Evolutionary conservation across 1,284 basidiomycete genomes (phyloP).

Genomic region (Porodaedalea pini): DNA sequence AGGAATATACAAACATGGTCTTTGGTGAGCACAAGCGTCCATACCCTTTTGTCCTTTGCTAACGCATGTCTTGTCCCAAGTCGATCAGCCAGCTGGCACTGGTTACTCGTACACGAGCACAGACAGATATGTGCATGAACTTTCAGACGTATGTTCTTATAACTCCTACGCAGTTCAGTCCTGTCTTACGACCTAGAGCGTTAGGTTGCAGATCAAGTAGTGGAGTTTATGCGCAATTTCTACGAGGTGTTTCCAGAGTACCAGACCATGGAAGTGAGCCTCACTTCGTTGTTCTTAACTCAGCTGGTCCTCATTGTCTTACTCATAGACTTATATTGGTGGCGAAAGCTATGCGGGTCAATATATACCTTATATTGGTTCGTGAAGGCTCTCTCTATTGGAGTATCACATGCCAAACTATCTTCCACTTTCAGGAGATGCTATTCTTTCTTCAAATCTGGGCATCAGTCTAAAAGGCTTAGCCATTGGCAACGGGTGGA

Average conservation of each 20-base stretch:
- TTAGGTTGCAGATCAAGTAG: slow-evolving; percentile 78
- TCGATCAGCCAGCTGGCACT: slow-evolving; percentile 96
- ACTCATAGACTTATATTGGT: slow-evolving; percentile 77
- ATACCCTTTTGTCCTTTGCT: slow-evolving; percentile 7
- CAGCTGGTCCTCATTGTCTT: slow-evolving; percentile 18
- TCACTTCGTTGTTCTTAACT: slow-evolving; percentile 17
- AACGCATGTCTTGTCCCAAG: slow-evolving; percentile 36
- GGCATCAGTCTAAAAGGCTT: slow-evolving; percentile 67
- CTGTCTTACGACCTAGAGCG: slow-evolving; percentile 1
- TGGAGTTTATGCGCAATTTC: slow-evolving; percentile 85
- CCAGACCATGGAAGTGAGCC: slow-evolving; percentile 73
- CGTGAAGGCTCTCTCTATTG: slow-evolving; percentile 23
- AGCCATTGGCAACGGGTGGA: slow-evolving; percentile 98
- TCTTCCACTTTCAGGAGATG: slow-evolving; percentile 55
- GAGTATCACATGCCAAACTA: slow-evolving; percentile 6
- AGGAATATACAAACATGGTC: slow-evolving; percentile 96
- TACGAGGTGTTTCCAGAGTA: slow-evolving; percentile 92
- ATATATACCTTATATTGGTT: slow-evolving; percentile 94
- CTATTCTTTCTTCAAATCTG: slow-evolving; percentile 65
- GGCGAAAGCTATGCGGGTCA: slow-evolving; percentile 99
- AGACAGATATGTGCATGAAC: slow-evolving; percentile 78
- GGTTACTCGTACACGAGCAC: slow-evolving; percentile 90
- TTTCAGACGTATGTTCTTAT: slow-evolving; percentile 56
- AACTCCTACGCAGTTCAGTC: not conserved
- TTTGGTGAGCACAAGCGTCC: slow-evolving; percentile 58